phyloP scores from a whole-genome alignment of 2,329 filamentous ascomycete genomes.

The Periconia macrospinosa region DNA sequence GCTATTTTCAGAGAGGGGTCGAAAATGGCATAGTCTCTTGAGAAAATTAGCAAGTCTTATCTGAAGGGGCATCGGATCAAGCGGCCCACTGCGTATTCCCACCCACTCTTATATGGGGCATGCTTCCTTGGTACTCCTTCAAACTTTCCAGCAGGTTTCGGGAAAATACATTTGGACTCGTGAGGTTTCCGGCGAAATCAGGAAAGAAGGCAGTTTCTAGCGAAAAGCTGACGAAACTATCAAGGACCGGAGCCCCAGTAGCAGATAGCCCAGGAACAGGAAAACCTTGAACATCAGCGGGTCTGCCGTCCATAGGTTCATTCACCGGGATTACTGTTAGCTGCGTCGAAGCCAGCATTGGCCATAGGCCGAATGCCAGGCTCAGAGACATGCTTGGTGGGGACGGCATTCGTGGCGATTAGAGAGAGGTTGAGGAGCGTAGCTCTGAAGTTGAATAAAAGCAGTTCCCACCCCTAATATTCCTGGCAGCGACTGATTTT shows the following conservation, averaged over 20 bases:
- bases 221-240: slow-evolving; percentile 56
- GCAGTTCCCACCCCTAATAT: no score
- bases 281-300: not conserved
- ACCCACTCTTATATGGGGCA: slow-evolving; percentile 64
- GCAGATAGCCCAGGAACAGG: not conserved
- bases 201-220: slow-evolving; percentile 58
- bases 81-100: slow-evolving; percentile 62
- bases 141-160: slow-evolving; percentile 63
- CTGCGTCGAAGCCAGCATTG: not conserved
- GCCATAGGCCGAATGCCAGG: not conserved
- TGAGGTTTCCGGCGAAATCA: slow-evolving; percentile 58
- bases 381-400: not conserved
- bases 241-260: slow-evolving; percentile 29
- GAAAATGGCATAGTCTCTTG: slow-evolving; percentile 62
- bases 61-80: not conserved
- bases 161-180: slow-evolving; percentile 61
- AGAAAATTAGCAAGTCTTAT: not conserved
- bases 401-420: not conserved
- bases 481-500: no score
- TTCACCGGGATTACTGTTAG: not conserved
- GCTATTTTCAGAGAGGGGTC: slow-evolving; percentile 55
- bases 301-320: not conserved
- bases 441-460: not conserved
- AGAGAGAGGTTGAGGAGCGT: not conserved
- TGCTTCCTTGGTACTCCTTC: slow-evolving; percentile 56